Base-by-base conservation (phyloP, 495 filamentous ascomycete genomes). In the Neurospora hispaniola region DNA sequence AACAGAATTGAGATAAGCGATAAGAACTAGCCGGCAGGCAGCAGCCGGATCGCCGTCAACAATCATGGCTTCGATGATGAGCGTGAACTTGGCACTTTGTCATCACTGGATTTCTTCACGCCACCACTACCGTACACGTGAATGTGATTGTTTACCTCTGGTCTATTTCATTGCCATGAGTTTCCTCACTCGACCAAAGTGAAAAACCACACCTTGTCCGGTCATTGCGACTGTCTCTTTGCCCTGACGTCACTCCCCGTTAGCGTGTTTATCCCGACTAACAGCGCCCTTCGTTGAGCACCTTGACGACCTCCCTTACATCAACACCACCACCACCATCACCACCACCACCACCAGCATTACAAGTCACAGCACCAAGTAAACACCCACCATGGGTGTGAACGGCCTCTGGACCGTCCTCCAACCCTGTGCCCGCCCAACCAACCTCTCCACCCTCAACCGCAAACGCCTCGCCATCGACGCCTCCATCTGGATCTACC, bases 401-500 rank as follows among this genome's bases (percentile, higher is more conserved):
- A 96, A 94, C 79, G 94, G 94, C 72, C 93, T 99, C 72, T 99
- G 96, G 96, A 93, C 91, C 48, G 91, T 99, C 69, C 85, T 97
- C 73, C 92, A 96, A 80, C 96, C 96, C 42, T 97, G 91, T 78
- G 96, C 95, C 38, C 90, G 91, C 31, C 91, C 91, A 20, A 94
- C 96, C 73, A 97, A 97, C 81, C 92, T 99, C 76, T 93, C 96
- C 79, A 97, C 96, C 2, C 90, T 99, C 70, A 97, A 97, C 80
- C 91, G 90, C 73, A 97, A 97, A 80, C 93, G 96, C 31, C 89
- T 99, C 73, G 96, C 96, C 40, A 93, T 99, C 80, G 96, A 99
- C 82, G 96, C 96, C 70, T 97, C 94, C 4, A 99, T 98, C 78
- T 99, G 96, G 96, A 98, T 99, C 73, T 99, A 99, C 84, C 96